Evolutionary conservation across 2,329 filamentous ascomycete species (phyloP).

Genomic region (Kalmusia sp.): DNA sequence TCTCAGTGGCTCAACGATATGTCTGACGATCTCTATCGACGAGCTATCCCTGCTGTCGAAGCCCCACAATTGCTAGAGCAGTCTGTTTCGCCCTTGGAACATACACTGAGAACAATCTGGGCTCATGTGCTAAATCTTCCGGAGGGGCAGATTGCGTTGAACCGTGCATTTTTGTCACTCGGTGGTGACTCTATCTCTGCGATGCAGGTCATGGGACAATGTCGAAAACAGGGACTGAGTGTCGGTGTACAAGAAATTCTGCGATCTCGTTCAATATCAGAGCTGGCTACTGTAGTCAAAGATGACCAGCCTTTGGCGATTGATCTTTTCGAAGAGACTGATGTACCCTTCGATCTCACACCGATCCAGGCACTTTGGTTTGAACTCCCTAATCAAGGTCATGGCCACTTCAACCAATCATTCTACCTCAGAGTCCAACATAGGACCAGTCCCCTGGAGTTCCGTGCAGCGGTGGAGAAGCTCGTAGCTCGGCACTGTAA

Average conservation of each 20-base stretch:
- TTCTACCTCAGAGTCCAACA: slow-evolving; percentile 40
- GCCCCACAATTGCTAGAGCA: background rate
- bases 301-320: slow-evolving; percentile 23
- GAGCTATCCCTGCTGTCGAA: slow-evolving; percentile 17
- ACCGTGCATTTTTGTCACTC: slow-evolving; percentile 50
- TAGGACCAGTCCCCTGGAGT: slow-evolving; percentile 30
- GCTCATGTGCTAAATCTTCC: slow-evolving; percentile 40
- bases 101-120: slow-evolving; percentile 33
- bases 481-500: slow-evolving; percentile 35
- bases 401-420: slow-evolving; percentile 45
- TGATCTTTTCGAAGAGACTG: slow-evolving; percentile 32
- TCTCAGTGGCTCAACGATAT: slow-evolving; percentile 24
- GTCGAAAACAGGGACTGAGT: slow-evolving; percentile 54
- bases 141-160: slow-evolving; percentile 30
- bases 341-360: slow-evolving; percentile 38
- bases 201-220: slow-evolving; percentile 57
- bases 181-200: slow-evolving; percentile 60
- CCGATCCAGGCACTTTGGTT: slow-evolving; percentile 44
- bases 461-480: slow-evolving; percentile 29
- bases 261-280: slow-evolving; percentile 54
- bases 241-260: slow-evolving; percentile 58
- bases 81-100: slow-evolving; percentile 22
- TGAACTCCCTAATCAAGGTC: slow-evolving; percentile 37
- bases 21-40: slow-evolving; percentile 21
- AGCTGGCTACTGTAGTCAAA: slow-evolving; percentile 34